Evolutionary conservation across 2,329 filamentous ascomycete species (phyloP).

Genomic region (Shiraia bambusicola): DNA sequence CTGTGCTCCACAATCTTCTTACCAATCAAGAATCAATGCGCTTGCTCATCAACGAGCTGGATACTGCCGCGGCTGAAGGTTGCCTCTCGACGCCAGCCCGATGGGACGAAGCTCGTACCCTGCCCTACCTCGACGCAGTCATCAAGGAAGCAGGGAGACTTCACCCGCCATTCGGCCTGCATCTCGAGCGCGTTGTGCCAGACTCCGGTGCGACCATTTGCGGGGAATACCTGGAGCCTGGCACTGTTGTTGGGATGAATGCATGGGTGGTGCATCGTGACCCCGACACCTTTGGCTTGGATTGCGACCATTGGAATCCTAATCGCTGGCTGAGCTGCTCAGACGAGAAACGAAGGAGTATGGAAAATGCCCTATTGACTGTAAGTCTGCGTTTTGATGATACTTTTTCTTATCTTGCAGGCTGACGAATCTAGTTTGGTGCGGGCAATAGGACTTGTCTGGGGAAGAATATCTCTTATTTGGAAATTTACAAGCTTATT

Average conservation of each 20-base stretch:
- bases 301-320: conserved; percentile 45
- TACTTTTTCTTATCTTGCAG: conserved; percentile 5
- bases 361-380: conserved; percentile 3
- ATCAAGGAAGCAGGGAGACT: conserved; percentile 48
- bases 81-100: conserved; percentile 15
- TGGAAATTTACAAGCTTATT: conserved; percentile 26
- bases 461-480: conserved; percentile 26
- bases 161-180: conserved; percentile 47
- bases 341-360: conserved; percentile 3
- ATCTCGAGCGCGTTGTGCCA: conserved; percentile 44
- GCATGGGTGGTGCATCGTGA: conserved; percentile 49
- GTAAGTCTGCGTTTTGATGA: too few relatives aligned
- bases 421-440: conserved; percentile 15
- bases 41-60: conserved; percentile 21
- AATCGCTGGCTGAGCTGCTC: conserved; percentile 45
- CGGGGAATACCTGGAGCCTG: conserved; percentile 46
- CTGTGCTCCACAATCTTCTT: conserved; percentile 50
- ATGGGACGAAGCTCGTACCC: conserved; percentile 34
- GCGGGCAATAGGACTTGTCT: conserved; percentile 21
- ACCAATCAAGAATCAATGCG: conserved; percentile 32
- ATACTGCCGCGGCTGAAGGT: conserved; percentile 10
- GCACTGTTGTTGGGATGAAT: conserved; percentile 49
- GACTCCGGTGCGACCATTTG: conserved; percentile 25
- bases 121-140: conserved; percentile 49
- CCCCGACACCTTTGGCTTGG: conserved; percentile 41